Conservation (phyloP, 352 stramenopile genomes). For the Phytophthora brassicae region DNA sequence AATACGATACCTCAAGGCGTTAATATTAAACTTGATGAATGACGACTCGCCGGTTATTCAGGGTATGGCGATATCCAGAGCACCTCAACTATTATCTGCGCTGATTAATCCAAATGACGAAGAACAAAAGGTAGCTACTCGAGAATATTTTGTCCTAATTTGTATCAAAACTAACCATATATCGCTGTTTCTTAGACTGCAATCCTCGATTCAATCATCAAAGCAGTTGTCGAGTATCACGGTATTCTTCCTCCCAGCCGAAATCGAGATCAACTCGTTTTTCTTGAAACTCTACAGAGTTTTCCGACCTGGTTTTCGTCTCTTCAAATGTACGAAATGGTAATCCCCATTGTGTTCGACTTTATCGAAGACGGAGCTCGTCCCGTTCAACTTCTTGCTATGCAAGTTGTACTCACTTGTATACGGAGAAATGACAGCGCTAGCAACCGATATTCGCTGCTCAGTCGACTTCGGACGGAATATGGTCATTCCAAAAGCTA, state of each 20-base stretch:
- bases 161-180: background rate
- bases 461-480: constrained; percentile 67
- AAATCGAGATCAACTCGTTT: constrained; percentile 68
- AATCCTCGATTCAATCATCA: constrained; percentile 60
- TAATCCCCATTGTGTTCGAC: constrained; percentile 79
- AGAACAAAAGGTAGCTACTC: constrained; percentile 60
- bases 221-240: constrained; percentile 76
- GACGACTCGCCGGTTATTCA: constrained; percentile 67
- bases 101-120: constrained; percentile 60
- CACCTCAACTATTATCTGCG: constrained; percentile 50
- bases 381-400: constrained; percentile 68
- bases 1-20: constrained; percentile 61
- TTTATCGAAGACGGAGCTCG: constrained; percentile 75
- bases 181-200: constrained; percentile 26
- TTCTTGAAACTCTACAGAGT: constrained; percentile 62
- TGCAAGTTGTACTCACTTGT: constrained; percentile 64
- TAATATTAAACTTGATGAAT: constrained; percentile 58
- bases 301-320: constrained; percentile 64
- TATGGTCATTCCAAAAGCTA: constrained; percentile 77
- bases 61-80: constrained; percentile 56
- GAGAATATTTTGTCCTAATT: background rate
- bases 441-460: constrained; percentile 68
- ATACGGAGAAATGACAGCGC: constrained; percentile 71
- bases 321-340: constrained; percentile 68
- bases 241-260: constrained; percentile 59